These are phyloP conservation scores for Diplodia sapinea DNA, from an alignment of 2,329 filamentous ascomycete genomes.

Conservation along the genomic window DNA sequence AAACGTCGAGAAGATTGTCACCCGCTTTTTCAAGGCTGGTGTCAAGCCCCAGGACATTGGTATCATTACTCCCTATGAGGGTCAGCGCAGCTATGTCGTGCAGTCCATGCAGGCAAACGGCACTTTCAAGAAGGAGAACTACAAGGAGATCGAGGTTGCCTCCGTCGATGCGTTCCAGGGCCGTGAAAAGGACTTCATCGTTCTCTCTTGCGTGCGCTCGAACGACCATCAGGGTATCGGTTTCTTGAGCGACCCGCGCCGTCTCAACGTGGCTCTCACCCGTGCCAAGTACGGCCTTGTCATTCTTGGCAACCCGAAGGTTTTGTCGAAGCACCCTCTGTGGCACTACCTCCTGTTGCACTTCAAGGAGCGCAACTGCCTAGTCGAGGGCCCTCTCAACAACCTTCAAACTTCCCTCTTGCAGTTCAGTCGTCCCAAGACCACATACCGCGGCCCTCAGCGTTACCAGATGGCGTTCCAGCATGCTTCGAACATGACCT, in stretches of 20 bases:
- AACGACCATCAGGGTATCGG: conserved; percentile 99
- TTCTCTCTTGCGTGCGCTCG: conserved; percentile 94
- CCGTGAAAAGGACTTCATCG: conserved; percentile 98
- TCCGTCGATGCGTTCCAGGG: conserved; percentile 99
- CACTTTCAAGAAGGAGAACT: conserved; percentile 96
- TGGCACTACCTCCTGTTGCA: conserved; percentile 96
- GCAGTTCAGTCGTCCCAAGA: conserved; percentile 93
- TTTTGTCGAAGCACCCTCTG: conserved; percentile 94
- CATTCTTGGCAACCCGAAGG: conserved; percentile 96
- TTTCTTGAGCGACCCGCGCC: conserved; percentile 95
- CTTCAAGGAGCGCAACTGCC: conserved; percentile 95
- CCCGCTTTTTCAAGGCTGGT: conserved; percentile 97
- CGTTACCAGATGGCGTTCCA: conserved; percentile 82
- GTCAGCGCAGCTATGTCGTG: conserved; percentile 96
- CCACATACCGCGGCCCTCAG: conserved; percentile 87
- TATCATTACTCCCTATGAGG: conserved; percentile 98
- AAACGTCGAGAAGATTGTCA: conserved; percentile 98
- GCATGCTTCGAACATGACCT: conserved; percentile 65
- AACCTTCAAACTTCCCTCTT: conserved; percentile 95
- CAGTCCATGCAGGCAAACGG: conserved; percentile 99
- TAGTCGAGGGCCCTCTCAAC: conserved; percentile 92
- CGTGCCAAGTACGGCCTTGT: conserved; percentile 96
- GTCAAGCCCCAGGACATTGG: conserved; percentile 94
- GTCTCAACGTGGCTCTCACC: conserved; percentile 95
- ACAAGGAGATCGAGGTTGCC: conserved; percentile 98